Evolutionary conservation across 192 early-diverging fungal genomes (phyloP), one percentile per base, ranked within the genome.

Genomic region (Backusella westeae): DNA sequence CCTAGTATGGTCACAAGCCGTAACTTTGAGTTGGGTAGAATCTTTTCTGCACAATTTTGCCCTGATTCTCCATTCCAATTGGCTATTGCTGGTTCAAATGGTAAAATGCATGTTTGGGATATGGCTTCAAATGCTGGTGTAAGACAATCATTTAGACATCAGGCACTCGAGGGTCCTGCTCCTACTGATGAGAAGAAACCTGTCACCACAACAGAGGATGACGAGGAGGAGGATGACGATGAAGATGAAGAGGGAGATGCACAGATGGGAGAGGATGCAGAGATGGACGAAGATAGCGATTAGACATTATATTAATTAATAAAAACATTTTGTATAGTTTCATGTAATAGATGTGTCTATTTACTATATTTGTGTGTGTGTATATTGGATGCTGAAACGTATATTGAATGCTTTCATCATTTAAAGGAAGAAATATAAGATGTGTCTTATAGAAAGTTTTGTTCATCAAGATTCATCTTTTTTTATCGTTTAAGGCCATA

Each of bases 61-160:
- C 92, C 93, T 1, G 97, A 99, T 85, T 90, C 96, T 53, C 93
- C 96, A n/a, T 94, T 93, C 89, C 87, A 92, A 67, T 68, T 98
- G 65, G 94, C 96, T 8, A 89, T 96, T 53, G 94, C 90, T 26
- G 98, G 98, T 39, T 95, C 93, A 23, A 89, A 88, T 9, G 98
- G 97, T 72, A 96, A 96, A 75, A 85, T 97, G 46, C 86, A 93
- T 34, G 89, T 99, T 10, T 98, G 97, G 97, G 95, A 99, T 79
- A 84, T 98, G 78, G 91, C 92, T 23, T 90, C 92, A 17, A 99
- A 97, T 77, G 89, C 91, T n/a, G 90, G 92, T 42, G 87, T 99
- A 10, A 84, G 96, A 56, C 69, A 87, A 21, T 87, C 90, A 3
- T 95, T 95, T 12, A 63, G 72, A 17, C 69, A 77, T 52, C 77